Percentiles rank a stretch among this genome's conserved stretches.
Conservation (phyloP, 2,329 filamentous ascomycete species). For the Venturia asperata region DNA sequence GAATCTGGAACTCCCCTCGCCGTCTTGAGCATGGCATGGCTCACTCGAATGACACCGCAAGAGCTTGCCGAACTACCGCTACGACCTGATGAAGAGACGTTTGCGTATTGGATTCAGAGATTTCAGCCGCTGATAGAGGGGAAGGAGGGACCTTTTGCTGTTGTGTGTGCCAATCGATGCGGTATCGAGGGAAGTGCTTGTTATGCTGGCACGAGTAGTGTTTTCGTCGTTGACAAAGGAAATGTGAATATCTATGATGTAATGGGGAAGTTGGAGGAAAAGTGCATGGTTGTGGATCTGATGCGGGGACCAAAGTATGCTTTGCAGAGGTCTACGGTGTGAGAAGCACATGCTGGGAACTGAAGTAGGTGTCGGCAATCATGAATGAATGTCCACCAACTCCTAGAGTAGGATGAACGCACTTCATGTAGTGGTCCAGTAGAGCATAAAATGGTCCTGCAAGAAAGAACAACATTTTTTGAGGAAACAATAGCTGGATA, state of each 20-base stretch:
- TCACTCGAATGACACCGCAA: conserved; percentile 51
- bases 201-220: conserved; percentile 68
- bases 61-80: conserved; percentile 40
- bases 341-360: background rate
- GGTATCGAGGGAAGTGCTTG: conserved; percentile 59
- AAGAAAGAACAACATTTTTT: background rate
- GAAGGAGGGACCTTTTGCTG: conserved; percentile 52
- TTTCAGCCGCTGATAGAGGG: conserved; percentile 52
- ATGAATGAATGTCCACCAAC: background rate
- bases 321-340: conserved; percentile 17
- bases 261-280: conserved; percentile 62
- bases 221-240: conserved; percentile 58
- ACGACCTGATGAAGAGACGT: conserved; percentile 62
- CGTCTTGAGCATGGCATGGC: conserved; percentile 71
- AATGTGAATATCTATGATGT: conserved; percentile 63
- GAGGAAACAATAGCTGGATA: background rate
- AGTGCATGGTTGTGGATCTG: conserved; percentile 62
- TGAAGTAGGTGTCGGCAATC: background rate
- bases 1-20: conserved; percentile 53
- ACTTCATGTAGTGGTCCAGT: background rate
- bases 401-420: background rate
- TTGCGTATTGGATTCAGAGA: conserved; percentile 68
- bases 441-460: no score
- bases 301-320: conserved; percentile 28
- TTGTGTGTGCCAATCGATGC: conserved; percentile 64